These are phyloP conservation scores for Stephanodiscus minutulus DNA, from an alignment of 108 stramenopile genomes.

Conservation along the genomic window DNA sequence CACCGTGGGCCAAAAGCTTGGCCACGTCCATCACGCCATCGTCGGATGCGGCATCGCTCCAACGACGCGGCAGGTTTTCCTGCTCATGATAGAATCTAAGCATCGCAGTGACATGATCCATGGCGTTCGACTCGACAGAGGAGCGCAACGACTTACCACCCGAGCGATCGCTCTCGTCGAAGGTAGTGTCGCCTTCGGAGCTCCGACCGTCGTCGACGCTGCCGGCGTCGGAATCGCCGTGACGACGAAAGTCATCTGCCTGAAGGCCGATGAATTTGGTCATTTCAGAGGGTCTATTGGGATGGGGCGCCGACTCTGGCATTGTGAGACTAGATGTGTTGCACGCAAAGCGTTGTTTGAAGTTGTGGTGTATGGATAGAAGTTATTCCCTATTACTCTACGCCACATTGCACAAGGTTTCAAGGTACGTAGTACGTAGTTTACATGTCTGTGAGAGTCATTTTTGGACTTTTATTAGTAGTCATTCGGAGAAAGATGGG, in stretches of 20 bases:
- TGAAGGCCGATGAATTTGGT: conserved; percentile 15
- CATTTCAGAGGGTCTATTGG: conserved; percentile 3
- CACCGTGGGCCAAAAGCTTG: neutral
- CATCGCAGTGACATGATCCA: conserved; percentile 26
- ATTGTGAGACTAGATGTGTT: too few relatives aligned
- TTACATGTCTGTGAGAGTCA: too few relatives aligned
- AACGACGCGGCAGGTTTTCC: neutral
- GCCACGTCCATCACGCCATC: too few relatives aligned
- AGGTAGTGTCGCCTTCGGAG: neutral
- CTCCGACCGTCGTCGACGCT: neutral
- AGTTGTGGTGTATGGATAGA: too few relatives aligned
- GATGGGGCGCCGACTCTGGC: too few relatives aligned
- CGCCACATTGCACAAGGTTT: too few relatives aligned
- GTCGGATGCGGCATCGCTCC: neutral
- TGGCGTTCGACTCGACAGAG: conserved; percentile 8
- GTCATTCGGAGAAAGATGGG: too few relatives aligned
- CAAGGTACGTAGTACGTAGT: too few relatives aligned
- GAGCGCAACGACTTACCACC: too few relatives aligned
- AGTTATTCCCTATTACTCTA: too few relatives aligned
- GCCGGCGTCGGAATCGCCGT: conserved; percentile 14
- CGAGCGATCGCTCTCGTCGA: neutral
- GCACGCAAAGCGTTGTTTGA: too few relatives aligned
- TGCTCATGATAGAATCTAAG: conserved; percentile 5
- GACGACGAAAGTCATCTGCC: conserved; percentile 11
- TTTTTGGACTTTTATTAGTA: too few relatives aligned